A percentile compares a stretch with the other conserved stretches of the same genome.
Evolutionary conservation across 306 rosid species (phyloP).

Genomic region (Cucumis hystrix): DNA sequence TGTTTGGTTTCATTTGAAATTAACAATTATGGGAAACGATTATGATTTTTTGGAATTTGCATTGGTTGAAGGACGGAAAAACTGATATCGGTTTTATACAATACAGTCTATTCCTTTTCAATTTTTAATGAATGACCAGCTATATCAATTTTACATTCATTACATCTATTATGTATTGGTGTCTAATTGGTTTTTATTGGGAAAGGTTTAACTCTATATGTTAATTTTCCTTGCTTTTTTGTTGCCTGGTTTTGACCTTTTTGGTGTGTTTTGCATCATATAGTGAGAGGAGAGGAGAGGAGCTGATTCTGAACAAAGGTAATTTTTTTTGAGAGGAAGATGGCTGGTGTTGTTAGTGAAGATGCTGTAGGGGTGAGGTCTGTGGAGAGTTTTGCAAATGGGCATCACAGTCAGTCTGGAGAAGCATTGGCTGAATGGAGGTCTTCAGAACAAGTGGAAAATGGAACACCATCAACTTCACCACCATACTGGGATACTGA

Average conservation of each 20-base stretch:
- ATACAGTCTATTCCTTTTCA: too few relatives aligned
- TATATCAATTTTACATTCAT: neutral
- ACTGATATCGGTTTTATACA: neutral
- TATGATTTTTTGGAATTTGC: neutral
- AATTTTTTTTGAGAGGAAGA: conserved; percentile 30
- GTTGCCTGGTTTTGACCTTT: neutral
- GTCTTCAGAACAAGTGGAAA: conserved; percentile 97
- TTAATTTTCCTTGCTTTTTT: neutral
- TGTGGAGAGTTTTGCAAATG: conserved; percentile 53
- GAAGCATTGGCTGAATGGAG: conserved; percentile 97
- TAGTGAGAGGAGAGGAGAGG: conserved; percentile 17
- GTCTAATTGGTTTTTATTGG: neutral
- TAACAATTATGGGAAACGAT: neutral
- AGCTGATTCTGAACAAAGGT: conserved; percentile 26
- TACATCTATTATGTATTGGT: neutral
- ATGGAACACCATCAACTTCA: conserved; percentile 80
- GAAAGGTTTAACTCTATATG: neutral
- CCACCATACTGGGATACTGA: conserved; percentile 98
- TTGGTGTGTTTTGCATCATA: conserved; percentile 3
- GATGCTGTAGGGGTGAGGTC: conserved; percentile 70
- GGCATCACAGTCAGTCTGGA: conserved; percentile 66
- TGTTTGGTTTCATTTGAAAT: neutral
- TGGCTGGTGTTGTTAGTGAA: conserved; percentile 79
- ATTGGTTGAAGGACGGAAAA: neutral
- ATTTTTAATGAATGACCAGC: neutral